Conservation (phyloP, 257 asterid species). For the Nicotiana noctiflora region DNA sequence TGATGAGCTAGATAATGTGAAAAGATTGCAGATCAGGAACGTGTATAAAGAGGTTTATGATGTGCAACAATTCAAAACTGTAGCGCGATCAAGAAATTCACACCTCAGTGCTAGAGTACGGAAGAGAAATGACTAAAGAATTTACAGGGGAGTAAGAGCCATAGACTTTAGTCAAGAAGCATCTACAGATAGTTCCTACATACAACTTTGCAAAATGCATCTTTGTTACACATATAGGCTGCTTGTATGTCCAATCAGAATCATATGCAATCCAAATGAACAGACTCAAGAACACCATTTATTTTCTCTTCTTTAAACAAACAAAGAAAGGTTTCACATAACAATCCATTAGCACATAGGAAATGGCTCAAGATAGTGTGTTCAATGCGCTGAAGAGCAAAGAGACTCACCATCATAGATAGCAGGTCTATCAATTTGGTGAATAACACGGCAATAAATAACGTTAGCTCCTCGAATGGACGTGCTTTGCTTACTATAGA, state of each 20-base stretch:
- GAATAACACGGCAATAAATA: constrained; percentile 56
- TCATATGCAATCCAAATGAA: background rate
- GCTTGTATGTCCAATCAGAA: background rate
- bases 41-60: background rate
- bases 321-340: background rate
- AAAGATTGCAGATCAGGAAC: background rate
- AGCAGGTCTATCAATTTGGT: constrained; percentile 79
- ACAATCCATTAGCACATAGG: background rate
- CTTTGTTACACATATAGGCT: background rate
- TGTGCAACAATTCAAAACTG: too few species aligned
- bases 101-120: too few species aligned
- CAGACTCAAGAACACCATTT: background rate
- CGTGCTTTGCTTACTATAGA: constrained; percentile 89
- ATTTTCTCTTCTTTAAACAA: background rate
- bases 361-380: background rate
- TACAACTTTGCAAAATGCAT: too few species aligned
- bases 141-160: background rate
- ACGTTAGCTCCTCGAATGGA: constrained; percentile 76
- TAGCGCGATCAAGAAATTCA: too few species aligned
- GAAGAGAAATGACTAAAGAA: background rate
- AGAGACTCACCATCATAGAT: constrained; percentile 66
- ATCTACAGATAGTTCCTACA: too few species aligned
- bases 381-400: background rate
- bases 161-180: background rate
- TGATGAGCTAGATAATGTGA: background rate